Conservation (phyloP, 148 eudicot species). For the Rhododendron mucronatum region DNA sequence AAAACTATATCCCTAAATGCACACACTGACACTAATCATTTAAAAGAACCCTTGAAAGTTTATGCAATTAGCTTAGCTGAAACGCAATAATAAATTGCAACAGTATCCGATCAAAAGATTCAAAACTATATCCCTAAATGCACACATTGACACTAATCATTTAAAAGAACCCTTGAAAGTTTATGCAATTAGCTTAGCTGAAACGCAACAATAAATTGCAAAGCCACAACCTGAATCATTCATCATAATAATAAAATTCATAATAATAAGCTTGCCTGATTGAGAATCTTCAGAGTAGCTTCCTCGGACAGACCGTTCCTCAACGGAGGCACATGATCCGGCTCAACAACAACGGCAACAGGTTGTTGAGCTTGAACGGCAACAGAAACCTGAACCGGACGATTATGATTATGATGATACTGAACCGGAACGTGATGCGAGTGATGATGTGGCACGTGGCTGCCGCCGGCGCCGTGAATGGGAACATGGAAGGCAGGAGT, state of each 20-base stretch:
- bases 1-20: background rate
- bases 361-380: slow-evolving; percentile 11
- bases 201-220: background rate
- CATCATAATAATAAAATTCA: background rate
- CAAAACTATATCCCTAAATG: background rate
- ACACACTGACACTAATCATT: background rate
- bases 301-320: slow-evolving; percentile 58
- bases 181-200: background rate
- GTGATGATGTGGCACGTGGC: slow-evolving; percentile 16
- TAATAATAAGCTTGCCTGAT: slow-evolving; percentile 44
- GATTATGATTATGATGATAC: slow-evolving; percentile 16
- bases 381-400: slow-evolving; percentile 9
- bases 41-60: background rate
- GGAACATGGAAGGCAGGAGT: slow-evolving; percentile 23
- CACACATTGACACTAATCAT: background rate
- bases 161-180: background rate
- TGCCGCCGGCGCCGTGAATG: background rate
- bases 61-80: background rate
- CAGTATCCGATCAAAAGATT: background rate
- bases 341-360: slow-evolving; percentile 6
- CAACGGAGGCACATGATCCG: slow-evolving; percentile 16
- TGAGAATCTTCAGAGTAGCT: slow-evolving; percentile 54
- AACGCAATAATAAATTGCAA: background rate
- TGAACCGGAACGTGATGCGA: slow-evolving; percentile 22
- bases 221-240: background rate